Evolutionary conservation across 495 filamentous ascomycete species (phyloP).

Genomic region (Penicillium ochrochloron): DNA sequence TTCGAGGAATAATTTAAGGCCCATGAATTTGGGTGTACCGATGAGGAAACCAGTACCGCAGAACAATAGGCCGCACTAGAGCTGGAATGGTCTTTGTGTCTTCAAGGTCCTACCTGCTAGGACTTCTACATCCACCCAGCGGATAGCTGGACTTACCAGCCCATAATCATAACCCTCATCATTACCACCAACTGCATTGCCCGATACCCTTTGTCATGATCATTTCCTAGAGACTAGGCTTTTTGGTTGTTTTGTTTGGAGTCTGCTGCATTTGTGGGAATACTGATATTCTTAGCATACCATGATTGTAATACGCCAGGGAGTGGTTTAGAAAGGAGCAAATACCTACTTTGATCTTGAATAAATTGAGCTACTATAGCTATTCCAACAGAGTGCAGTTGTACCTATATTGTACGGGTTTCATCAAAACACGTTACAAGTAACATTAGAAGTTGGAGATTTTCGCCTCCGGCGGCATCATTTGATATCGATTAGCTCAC

Average conservation of each 20-base stretch:
- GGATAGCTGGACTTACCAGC: neutral
- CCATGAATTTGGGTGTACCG: conserved; percentile 48
- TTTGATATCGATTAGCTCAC: too few species aligned
- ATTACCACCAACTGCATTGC: conserved; percentile 10
- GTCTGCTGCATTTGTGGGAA: neutral
- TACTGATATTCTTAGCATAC: neutral
- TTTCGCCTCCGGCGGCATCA: too few species aligned
- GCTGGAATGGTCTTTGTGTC: neutral
- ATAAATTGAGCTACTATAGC: neutral
- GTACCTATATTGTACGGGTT: too few species aligned
- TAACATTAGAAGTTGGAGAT: too few species aligned
- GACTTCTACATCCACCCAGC: neutral
- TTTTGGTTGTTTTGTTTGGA: neutral
- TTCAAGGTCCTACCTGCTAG: neutral
- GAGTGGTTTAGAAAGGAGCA: neutral
- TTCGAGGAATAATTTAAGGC: conserved; percentile 32
- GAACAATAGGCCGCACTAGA: conserved; percentile 22
- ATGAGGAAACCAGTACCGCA: conserved; percentile 48
- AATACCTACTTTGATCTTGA: neutral
- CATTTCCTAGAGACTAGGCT: neutral
- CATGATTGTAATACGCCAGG: conserved; percentile 9
- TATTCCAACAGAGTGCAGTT: neutral
- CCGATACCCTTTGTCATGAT: conserved; percentile 16
- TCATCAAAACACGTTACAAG: neutral
- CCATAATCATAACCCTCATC: neutral